Percentiles rank a stretch among this genome's conserved stretches.
These are phyloP conservation scores for Trichophaea hybrida DNA, from an alignment of 2,329 filamentous ascomycete genomes.

Conservation along the genomic window DNA sequence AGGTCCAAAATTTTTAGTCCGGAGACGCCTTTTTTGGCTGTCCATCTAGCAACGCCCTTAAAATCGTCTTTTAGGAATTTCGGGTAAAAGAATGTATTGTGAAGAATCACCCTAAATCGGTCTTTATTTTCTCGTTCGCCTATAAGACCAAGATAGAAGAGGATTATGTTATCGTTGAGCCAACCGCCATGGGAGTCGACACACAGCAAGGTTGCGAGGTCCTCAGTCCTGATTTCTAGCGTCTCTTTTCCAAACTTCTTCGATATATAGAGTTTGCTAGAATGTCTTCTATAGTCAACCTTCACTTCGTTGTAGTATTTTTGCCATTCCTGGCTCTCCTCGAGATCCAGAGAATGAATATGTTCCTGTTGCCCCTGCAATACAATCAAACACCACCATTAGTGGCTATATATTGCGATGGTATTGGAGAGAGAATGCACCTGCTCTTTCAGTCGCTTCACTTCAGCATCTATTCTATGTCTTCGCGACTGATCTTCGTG, in stretches of 20 bases:
- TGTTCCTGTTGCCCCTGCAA: background rate
- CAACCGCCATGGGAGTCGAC: constrained; percentile 7
- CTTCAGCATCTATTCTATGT: background rate
- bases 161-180: constrained; percentile 27
- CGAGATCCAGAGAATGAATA: background rate
- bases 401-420: background rate
- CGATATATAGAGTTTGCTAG: background rate
- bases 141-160: constrained; percentile 24
- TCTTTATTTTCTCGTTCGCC: constrained; percentile 18
- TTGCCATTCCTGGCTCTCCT: background rate
- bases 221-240: background rate
- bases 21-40: constrained; percentile 8
- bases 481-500: background rate
- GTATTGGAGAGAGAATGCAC: background rate
- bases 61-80: constrained; percentile 14
- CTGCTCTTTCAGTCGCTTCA: background rate
- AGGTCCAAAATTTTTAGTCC: constrained; percentile 21
- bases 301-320: background rate
- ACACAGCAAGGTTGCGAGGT: background rate
- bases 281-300: background rate
- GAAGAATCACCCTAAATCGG: constrained; percentile 12
- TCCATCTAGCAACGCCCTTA: constrained; percentile 22
- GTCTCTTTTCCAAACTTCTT: background rate
- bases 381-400: background rate
- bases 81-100: constrained; percentile 21